Evolutionary conservation across 1,139 yeast species (phyloP).

Genomic region (Pichia sp.): DNA sequence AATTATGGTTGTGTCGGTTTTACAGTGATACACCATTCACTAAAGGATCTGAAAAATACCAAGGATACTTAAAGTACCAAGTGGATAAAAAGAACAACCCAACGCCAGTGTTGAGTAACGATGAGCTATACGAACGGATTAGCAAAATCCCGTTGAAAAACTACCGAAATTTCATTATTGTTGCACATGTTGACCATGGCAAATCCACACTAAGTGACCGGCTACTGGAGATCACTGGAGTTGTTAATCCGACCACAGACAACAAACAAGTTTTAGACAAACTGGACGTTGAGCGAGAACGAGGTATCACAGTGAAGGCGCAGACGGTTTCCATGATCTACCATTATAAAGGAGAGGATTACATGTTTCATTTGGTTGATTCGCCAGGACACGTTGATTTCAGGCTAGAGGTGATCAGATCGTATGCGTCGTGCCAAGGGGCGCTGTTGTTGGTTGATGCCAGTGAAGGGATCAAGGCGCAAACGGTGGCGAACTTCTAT

Average conservation of each 20-base stretch:
- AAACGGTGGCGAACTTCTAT: conserved; percentile 92
- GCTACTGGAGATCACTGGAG: conserved; percentile 80
- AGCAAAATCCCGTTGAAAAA: conserved; percentile 70
- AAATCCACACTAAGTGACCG: conserved; percentile 89
- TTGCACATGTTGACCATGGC: conserved; percentile 97
- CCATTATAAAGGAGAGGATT: conserved; percentile 62
- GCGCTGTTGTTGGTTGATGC: conserved; percentile 90
- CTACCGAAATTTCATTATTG: conserved; percentile 86
- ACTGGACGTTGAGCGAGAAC: conserved; percentile 87
- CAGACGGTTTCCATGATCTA: conserved; percentile 95
- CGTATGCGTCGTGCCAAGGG: conserved; percentile 95
- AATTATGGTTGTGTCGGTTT: background rate
- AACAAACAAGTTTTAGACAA: conserved; percentile 87
- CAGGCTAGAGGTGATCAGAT: conserved; percentile 85
- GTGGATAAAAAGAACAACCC: conserved; percentile 26
- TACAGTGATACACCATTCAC: conserved; percentile 1
- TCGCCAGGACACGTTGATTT: conserved; percentile 99
- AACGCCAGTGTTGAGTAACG: conserved; percentile 16
- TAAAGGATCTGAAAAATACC: conserved; percentile 18
- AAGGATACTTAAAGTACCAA: conserved; percentile 23
- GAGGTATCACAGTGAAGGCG: conserved; percentile 96
- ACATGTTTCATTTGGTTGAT: conserved; percentile 82
- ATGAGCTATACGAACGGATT: conserved; percentile 43
- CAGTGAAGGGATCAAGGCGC: conserved; percentile 94
- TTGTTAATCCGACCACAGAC: conserved; percentile 65